These are phyloP conservation scores for Platanthera zijinensis DNA, from an alignment of 106 monocot genomes.

Conservation along the genomic window DNA sequence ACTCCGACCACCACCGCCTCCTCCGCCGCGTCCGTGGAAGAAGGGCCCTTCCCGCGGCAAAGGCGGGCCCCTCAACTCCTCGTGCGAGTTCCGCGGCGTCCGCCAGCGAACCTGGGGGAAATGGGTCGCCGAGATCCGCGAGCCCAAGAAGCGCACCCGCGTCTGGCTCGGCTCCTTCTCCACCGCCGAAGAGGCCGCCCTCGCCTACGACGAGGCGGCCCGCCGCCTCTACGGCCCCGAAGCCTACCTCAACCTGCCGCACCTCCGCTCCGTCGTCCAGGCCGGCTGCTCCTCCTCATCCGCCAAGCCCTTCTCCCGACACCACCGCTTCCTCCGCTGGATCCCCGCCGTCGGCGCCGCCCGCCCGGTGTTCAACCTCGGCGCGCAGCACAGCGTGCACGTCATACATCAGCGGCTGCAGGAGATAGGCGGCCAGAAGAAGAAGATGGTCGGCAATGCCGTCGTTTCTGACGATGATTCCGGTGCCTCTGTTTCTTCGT, in stretches of 20 bases:
- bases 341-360: conserved; percentile 25
- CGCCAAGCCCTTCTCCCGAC: conserved; percentile 30
- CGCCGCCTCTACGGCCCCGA: conserved; percentile 86
- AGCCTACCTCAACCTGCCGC: conserved; percentile 92
- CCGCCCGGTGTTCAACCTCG: conserved; percentile 57
- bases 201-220: conserved; percentile 95
- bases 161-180: conserved; percentile 96
- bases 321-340: conserved; percentile 59
- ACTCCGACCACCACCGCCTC: background rate
- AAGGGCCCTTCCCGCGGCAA: conserved; percentile 88
- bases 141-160: conserved; percentile 81
- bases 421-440: conserved; percentile 67
- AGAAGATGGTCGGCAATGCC: conserved; percentile 13
- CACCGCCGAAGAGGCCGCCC: conserved; percentile 87
- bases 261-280: conserved; percentile 33
- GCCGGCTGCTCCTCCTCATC: conserved; percentile 5
- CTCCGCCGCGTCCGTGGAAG: conserved; percentile 62
- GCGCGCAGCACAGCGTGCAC: conserved; percentile 89
- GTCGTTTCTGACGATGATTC: background rate
- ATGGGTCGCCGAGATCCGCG: conserved; percentile 98
- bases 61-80: conserved; percentile 88
- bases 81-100: conserved; percentile 91
- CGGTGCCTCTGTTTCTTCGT: background rate
- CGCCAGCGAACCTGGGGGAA: conserved; percentile 98
- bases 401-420: conserved; percentile 78